Evolutionary conservation across 2,329 filamentous ascomycete genomes (phyloP), one percentile per base, ranked within the genome.

Genomic region (Colletotrichum sp.): DNA sequence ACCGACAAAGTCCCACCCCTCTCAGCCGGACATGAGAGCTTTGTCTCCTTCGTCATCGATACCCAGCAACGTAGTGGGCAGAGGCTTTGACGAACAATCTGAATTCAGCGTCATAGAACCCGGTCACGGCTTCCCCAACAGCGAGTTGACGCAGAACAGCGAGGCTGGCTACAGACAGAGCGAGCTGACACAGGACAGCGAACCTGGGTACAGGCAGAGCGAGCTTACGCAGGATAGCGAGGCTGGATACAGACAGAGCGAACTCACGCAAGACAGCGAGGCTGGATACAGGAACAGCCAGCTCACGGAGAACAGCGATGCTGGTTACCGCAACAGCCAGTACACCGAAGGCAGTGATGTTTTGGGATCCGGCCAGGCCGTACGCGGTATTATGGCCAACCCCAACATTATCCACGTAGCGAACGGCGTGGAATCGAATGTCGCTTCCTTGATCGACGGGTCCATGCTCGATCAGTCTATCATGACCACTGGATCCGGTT

Each of bases 381-480:
- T 98, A 30, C 91, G 91, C 34, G 91, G 91, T 24, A 85, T 95
- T 62, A 93, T 91, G 56, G 92, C 93, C 13, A 98, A 95, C 79
- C 93, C 95, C 3, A 90, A 95, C 78, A 93, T 95, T 80, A 90
- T 97, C 5, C 92, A 96, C 79, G 93, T 91, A 2, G 92, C 91
- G 3, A 82, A 92, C 38, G 95, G 91, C 3, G 93, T 98, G 0
- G 96, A 98, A 83, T 98, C 96, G 16, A 94, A 94, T 12, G 96
- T 98, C 13, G 96, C 96, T 9, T 98, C 96, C 18, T 87, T 98
- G 8, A 87, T 93, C 3, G 94, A 97, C 79, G 95, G 96, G 21
- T 96, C 95, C 1, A 87, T 90, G 83, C 82, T 91, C 18, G 90
- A 91, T 6, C 90, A 90, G 67, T 97, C 95, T 3, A 91, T 93